Conservation (phyloP, 345 rosid species). For the Brassica carinata region DNA sequence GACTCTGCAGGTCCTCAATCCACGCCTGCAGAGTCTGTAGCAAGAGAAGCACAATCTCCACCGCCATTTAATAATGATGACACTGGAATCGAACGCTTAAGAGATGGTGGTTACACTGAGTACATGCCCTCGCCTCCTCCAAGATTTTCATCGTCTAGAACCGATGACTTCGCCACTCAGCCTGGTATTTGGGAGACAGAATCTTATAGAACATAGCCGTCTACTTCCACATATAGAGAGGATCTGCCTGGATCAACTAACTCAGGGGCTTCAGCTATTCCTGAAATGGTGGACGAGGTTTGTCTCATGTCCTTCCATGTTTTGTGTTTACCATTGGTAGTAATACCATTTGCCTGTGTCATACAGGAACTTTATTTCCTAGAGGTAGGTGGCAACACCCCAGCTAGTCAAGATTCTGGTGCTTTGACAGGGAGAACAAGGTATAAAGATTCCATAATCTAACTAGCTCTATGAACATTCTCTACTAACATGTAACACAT, state of each 20-base stretch:
- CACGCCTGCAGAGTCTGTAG: conserved; percentile 28
- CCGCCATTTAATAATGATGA: conserved; percentile 39
- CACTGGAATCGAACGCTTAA: conserved; percentile 51
- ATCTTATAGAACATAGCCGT: conserved; percentile 48
- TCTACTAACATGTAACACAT: conserved; percentile 11
- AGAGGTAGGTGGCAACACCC: conserved; percentile 57
- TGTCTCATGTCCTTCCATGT: conserved; percentile 25
- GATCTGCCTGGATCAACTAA: conserved; percentile 36
- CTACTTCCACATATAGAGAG: conserved; percentile 48
- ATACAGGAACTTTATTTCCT: conserved; percentile 74
- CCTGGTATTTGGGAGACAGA: conserved; percentile 43
- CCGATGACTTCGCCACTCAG: conserved; percentile 49
- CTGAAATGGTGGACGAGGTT: conserved; percentile 59
- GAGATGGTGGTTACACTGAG: conserved; percentile 45
- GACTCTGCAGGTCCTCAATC: conserved; percentile 40
- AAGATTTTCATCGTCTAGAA: conserved; percentile 46
- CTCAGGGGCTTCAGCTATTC: conserved; percentile 60
- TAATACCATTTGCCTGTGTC: conserved; percentile 1
- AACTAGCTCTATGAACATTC: conserved; percentile 11
- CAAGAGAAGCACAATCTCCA: conserved; percentile 33
- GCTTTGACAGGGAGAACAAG: conserved; percentile 73
- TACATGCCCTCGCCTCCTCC: conserved; percentile 30
- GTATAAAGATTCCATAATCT: conserved; percentile 37
- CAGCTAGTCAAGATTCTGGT: conserved; percentile 55
- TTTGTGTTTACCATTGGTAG: not conserved